Percentiles rank a stretch among this genome's conserved stretches.
These are phyloP conservation scores for Goffeauzyma gilvescens DNA, from an alignment of 768 basidiomycete species.

Conservation along the genomic window DNA sequence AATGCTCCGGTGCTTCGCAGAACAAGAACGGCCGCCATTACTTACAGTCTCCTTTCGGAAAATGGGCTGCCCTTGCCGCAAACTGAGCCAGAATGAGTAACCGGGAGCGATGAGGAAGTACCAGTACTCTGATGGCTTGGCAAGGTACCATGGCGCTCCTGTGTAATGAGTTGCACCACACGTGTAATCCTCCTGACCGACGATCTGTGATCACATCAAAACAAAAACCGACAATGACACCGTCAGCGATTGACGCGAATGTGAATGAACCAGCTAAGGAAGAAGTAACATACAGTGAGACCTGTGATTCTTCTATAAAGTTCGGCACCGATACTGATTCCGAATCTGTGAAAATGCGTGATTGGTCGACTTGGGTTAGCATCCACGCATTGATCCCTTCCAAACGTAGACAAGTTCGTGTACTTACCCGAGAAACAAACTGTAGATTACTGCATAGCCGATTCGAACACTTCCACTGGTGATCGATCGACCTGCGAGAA, in stretches of 20 bases:
- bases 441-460: conserved; percentile 56
- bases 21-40: neutral
- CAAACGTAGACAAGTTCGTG: too few species aligned
- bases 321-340: conserved; percentile 47
- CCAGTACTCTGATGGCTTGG: conserved; percentile 53
- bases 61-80: conserved; percentile 34
- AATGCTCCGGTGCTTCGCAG: too few species aligned
- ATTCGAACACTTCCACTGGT: conserved; percentile 67
- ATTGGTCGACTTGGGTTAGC: neutral
- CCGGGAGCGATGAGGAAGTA: conserved; percentile 35
- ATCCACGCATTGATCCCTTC: neutral
- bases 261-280: neutral
- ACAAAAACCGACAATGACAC: too few species aligned
- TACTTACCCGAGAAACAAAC: conserved; percentile 37
- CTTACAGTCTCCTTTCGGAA: conserved; percentile 29
- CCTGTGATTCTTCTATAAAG: conserved; percentile 45
- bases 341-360: conserved; percentile 47
- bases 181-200: conserved; percentile 42
- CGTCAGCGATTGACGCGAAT: neutral
- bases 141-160: conserved; percentile 52
- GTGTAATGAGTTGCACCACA: conserved; percentile 44
- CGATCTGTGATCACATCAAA: conserved; percentile 22
- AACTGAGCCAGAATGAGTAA: conserved; percentile 30
- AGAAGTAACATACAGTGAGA: conserved; percentile 13
- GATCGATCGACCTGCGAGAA: conserved; percentile 64